A percentile compares a stretch with the other conserved stretches of the same genome.
phyloP scores from a whole-genome alignment of 2,329 filamentous ascomycete species.

The Xylariales sp. region DNA sequence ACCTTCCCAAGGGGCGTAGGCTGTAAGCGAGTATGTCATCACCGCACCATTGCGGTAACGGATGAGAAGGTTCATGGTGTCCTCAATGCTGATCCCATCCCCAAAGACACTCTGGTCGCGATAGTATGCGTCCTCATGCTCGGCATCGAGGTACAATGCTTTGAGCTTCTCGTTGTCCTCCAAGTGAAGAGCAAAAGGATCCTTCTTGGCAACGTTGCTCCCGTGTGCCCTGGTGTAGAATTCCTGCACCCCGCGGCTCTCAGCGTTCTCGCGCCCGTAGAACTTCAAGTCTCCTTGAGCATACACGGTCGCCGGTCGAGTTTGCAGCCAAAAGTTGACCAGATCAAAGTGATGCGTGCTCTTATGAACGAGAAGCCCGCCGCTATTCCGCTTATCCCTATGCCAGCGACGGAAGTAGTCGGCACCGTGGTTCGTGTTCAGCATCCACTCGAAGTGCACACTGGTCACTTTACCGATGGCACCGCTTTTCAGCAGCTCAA shows the following conservation, averaged over 20 bases:
- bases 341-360: constrained; percentile 62
- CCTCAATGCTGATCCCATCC: constrained; percentile 61
- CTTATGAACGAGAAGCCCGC: constrained; percentile 57
- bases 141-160: constrained; percentile 56
- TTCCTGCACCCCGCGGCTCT: constrained; percentile 43
- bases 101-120: constrained; percentile 60
- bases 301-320: constrained; percentile 50
- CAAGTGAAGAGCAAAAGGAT: constrained; percentile 57
- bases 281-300: constrained; percentile 55
- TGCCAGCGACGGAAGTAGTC: constrained; percentile 64
- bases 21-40: constrained; percentile 55
- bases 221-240: constrained; percentile 49
- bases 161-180: constrained; percentile 49
- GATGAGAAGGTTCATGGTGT: constrained; percentile 59
- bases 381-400: constrained; percentile 55
- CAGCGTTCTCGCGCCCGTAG: constrained; percentile 59
- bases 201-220: constrained; percentile 43
- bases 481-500: constrained; percentile 46
- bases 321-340: constrained; percentile 59
- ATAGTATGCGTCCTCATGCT: constrained; percentile 59
- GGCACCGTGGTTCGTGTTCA: constrained; percentile 57
- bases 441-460: constrained; percentile 61
- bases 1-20: constrained; percentile 60
- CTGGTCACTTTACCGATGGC: constrained; percentile 53
- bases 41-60: constrained; percentile 52